A percentile compares a stretch with the other conserved stretches of the same genome.
Conservation (phyloP, 2,329 filamentous ascomycete species). For the Dothidotthia symphoricarpi region DNA sequence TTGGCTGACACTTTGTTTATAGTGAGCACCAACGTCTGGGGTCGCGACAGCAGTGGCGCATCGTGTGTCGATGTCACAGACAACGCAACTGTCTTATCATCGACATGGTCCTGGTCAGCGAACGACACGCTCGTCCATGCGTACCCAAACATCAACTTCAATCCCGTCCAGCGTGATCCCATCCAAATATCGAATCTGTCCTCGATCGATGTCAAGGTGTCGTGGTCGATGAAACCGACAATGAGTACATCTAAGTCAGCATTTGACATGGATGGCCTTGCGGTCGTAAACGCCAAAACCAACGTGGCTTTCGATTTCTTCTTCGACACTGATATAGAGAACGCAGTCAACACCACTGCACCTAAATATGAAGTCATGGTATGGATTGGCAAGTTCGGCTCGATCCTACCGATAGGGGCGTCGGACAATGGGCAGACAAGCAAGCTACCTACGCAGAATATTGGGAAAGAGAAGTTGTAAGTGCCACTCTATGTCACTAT, state of each 20-base stretch:
- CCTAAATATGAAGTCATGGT: slow-evolving; percentile 6
- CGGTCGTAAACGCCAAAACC: slow-evolving; percentile 1
- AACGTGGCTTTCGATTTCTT: slow-evolving; percentile 5
- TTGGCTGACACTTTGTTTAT: too few relatives aligned
- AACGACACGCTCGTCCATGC: slow-evolving; percentile 5
- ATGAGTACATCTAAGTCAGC: background rate
- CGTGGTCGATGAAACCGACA: slow-evolving; percentile 4
- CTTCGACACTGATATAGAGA: slow-evolving; percentile 1
- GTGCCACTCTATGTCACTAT: background rate
- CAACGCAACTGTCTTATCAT: slow-evolving; percentile 1
- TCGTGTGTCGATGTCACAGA: slow-evolving; percentile 1
- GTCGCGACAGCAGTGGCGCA: slow-evolving; percentile 1
- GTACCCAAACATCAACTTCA: slow-evolving; percentile 5
- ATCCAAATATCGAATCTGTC: slow-evolving; percentile 3
- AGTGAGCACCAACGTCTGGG: slow-evolving; percentile 5
- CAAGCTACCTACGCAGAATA: background rate
- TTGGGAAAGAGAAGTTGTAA: slow-evolving; percentile 3
- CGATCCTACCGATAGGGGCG: slow-evolving; percentile 3
- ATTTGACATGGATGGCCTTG: slow-evolving; percentile 1
- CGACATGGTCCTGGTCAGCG: slow-evolving; percentile 3
- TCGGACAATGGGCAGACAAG: background rate
- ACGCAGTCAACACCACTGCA: slow-evolving; percentile 4
- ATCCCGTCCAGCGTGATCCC: slow-evolving; percentile 1
- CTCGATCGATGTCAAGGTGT: slow-evolving; percentile 4
- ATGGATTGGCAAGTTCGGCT: slow-evolving; percentile 4